A percentile compares a stretch with the other conserved stretches of the same genome.
These are phyloP conservation scores for Teratosphaeria gauchensis DNA, from an alignment of 2,329 filamentous ascomycete species.

Conservation along the genomic window DNA sequence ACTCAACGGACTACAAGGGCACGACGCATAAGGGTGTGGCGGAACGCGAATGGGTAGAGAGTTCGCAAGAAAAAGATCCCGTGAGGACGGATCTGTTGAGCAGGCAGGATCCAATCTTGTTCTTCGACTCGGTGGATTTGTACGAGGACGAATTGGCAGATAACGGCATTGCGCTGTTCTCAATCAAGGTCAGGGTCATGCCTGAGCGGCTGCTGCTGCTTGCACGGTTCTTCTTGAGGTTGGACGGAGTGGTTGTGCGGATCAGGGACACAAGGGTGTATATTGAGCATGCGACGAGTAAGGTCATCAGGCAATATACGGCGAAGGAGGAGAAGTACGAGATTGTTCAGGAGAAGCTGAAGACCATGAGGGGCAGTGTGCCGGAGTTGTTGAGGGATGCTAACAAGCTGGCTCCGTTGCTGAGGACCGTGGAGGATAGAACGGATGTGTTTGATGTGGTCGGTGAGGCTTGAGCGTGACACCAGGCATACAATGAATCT, in stretches of 20 bases:
- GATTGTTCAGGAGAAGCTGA: slow-evolving; percentile 52
- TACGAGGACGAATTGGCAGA: slow-evolving; percentile 98
- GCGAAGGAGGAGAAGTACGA: slow-evolving; percentile 77
- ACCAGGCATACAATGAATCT: neutral
- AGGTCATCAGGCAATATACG: slow-evolving; percentile 82
- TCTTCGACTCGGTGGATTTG: slow-evolving; percentile 91
- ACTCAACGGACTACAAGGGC: slow-evolving; percentile 79
- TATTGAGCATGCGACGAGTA: slow-evolving; percentile 70
- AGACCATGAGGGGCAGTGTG: slow-evolving; percentile 64
- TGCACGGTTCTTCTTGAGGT: slow-evolving; percentile 78
- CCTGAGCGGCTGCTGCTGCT: slow-evolving; percentile 77
- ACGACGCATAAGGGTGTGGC: slow-evolving; percentile 37
- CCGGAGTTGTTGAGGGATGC: slow-evolving; percentile 72
- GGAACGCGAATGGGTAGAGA: slow-evolving; percentile 16
- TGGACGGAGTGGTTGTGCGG: slow-evolving; percentile 81
- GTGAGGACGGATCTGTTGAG: slow-evolving; percentile 83
- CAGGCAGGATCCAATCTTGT: slow-evolving; percentile 83
- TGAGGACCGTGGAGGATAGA: slow-evolving; percentile 76
- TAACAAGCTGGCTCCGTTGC: slow-evolving; percentile 65
- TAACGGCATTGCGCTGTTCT: slow-evolving; percentile 86
- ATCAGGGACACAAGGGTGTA: slow-evolving; percentile 87
- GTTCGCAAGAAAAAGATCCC: slow-evolving; percentile 32
- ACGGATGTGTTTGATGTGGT: slow-evolving; percentile 67
- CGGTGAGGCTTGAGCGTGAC: neutral
- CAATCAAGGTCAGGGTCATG: slow-evolving; percentile 89